phyloP scores from a whole-genome alignment of 495 filamentous ascomycete genomes.

The Talaromyces stipitatus region DNA sequence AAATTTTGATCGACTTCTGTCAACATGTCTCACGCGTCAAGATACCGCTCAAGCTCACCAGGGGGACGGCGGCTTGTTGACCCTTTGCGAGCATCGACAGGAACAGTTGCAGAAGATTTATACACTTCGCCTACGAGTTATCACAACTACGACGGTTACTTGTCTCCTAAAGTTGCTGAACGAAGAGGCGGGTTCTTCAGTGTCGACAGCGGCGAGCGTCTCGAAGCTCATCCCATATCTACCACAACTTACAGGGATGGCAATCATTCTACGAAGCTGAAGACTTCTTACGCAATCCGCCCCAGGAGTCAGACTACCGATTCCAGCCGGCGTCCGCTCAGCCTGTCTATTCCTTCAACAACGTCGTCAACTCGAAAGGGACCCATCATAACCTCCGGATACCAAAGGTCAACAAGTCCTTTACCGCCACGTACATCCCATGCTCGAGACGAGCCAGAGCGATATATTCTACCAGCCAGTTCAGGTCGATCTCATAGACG shows the following conservation, averaged over 20 bases:
- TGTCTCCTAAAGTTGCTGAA: slow-evolving; percentile 27
- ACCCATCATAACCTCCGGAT: slow-evolving; percentile 20
- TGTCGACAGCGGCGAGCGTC: slow-evolving; percentile 1
- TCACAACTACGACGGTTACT: slow-evolving; percentile 26
- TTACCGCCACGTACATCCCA: slow-evolving; percentile 12
- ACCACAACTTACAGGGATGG: slow-evolving; percentile 27
- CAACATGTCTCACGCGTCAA: slow-evolving; percentile 16
- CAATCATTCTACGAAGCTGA: slow-evolving; percentile 23
- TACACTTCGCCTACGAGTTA: slow-evolving; percentile 21
- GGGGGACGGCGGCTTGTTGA: slow-evolving; percentile 27
- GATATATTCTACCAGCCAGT: slow-evolving; percentile 23
- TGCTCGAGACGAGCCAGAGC: slow-evolving; percentile 14
- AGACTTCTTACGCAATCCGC: slow-evolving; percentile 37
- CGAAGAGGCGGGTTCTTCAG: slow-evolving; percentile 13
- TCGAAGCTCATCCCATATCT: slow-evolving; percentile 32
- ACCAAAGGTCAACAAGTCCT: slow-evolving; percentile 24
- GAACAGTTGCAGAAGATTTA: slow-evolving; percentile 34
- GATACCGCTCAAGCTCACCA: slow-evolving; percentile 28
- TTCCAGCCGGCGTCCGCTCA: slow-evolving; percentile 16
- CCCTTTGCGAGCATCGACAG: slow-evolving; percentile 42
- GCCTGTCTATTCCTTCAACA: slow-evolving; percentile 18
- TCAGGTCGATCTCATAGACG: slow-evolving; percentile 21
- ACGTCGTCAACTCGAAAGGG: slow-evolving; percentile 18
- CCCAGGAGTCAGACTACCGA: slow-evolving; percentile 33
- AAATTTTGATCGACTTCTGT: not conserved